Percentiles rank a stretch among this genome's conserved stretches.
These are phyloP conservation scores for Flueggea neowawraea DNA, from an alignment of 441 rosid genomes.

Conservation along the genomic window DNA sequence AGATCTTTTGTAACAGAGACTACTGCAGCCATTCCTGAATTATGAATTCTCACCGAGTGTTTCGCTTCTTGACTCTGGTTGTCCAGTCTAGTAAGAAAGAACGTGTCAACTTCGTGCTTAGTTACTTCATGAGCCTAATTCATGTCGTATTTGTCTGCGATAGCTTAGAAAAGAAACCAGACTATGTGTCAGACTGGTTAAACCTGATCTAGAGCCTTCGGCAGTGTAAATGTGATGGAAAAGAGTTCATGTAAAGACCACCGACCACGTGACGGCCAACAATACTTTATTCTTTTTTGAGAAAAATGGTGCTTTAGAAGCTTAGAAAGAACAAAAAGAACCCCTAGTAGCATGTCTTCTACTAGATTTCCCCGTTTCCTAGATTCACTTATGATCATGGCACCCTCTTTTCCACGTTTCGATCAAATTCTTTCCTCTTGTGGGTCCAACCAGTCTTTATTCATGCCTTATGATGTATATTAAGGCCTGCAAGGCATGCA, in stretches of 20 bases:
- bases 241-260: background rate
- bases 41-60: no score
- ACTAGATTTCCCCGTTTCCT: slow-evolving; percentile 3
- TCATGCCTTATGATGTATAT: background rate
- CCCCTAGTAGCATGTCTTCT: slow-evolving; percentile 11
- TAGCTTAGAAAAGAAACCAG: no score
- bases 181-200: no score
- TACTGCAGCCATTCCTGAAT: no score
- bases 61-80: no score
- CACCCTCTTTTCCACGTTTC: background rate
- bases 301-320: slow-evolving; percentile 15
- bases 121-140: no score
- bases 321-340: slow-evolving; percentile 37
- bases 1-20: no score
- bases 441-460: slow-evolving; percentile 18
- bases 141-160: no score
- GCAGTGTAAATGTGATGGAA: background rate
- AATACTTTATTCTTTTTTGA: slow-evolving; percentile 11
- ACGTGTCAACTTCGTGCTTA: no score
- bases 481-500: background rate
- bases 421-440: slow-evolving; percentile 1
- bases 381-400: slow-evolving; percentile 8
- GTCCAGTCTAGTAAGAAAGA: no score
- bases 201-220: background rate
- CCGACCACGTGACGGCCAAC: slow-evolving; percentile 15